Evolutionary conservation across 164 flowering plant species (phyloP).

Genomic region (Saururus chinensis): DNA sequence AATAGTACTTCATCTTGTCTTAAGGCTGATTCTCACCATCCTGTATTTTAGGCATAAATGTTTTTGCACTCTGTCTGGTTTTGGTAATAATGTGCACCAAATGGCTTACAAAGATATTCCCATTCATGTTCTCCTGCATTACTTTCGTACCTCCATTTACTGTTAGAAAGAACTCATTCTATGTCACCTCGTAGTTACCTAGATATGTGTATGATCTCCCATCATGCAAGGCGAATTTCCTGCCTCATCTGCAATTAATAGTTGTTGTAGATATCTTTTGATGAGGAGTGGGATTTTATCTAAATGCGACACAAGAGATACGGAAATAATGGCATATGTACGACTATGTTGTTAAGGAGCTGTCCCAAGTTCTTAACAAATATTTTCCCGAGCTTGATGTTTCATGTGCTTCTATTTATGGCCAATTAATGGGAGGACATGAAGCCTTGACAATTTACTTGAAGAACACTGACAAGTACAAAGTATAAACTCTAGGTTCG

Average conservation of each 20-base stretch:
- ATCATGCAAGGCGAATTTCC: background rate
- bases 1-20: too few species aligned
- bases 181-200: background rate
- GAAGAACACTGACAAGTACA: constrained; percentile 82
- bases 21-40: too few species aligned
- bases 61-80: too few species aligned
- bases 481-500: constrained; percentile 33
- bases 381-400: constrained; percentile 83
- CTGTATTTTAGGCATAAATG: too few species aligned
- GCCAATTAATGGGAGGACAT: constrained; percentile 99
- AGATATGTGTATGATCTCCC: background rate
- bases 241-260: background rate
- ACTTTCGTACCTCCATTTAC: background rate
- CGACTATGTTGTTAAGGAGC: constrained; percentile 91
- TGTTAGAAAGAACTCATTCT: background rate
- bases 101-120: background rate
- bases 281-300: constrained; percentile 94
- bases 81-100: too few species aligned
- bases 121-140: background rate
- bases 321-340: constrained; percentile 99
- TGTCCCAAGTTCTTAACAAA: constrained; percentile 63
- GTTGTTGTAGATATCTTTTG: background rate
- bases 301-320: constrained; percentile 94
- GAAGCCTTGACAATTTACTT: constrained; percentile 91
- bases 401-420: constrained; percentile 76